These are phyloP conservation scores for Dactylellina drechsleri DNA, from an alignment of 2,329 filamentous ascomycete genomes.

Conservation along the genomic window DNA sequence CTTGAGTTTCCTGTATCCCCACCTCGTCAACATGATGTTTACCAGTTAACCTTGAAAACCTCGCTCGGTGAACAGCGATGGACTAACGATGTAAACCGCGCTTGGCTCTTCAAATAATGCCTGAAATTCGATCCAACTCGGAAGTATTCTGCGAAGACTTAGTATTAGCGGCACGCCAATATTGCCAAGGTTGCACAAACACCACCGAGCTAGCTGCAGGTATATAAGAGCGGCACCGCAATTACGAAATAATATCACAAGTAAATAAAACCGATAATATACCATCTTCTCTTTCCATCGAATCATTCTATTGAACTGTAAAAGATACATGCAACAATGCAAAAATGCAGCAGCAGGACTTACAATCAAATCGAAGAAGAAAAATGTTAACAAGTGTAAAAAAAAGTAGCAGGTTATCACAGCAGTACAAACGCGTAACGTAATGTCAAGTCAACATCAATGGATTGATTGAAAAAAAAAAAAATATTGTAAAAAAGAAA, in stretches of 20 bases:
- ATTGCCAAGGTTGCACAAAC: too few species aligned
- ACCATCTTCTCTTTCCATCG: conserved; percentile 21
- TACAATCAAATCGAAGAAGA: background rate
- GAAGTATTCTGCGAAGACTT: too few species aligned
- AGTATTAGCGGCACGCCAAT: too few species aligned
- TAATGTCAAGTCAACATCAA: conserved; percentile 8
- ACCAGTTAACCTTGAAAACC: background rate
- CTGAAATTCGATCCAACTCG: conserved; percentile 32
- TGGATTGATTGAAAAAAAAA: conserved; percentile 18
- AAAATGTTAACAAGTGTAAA: conserved; percentile 7
- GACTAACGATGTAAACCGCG: too few species aligned
- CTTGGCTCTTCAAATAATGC: conserved; percentile 36
- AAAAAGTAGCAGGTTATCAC: conserved; percentile 4
- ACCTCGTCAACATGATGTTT: conserved; percentile 41
- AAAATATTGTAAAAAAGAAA: conserved; percentile 16
- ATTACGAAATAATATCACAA: too few species aligned
- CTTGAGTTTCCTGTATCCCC: conserved; percentile 51
- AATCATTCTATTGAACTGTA: conserved; percentile 52
- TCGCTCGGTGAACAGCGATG: too few species aligned
- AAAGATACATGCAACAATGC: conserved; percentile 52
- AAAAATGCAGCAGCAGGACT: background rate
- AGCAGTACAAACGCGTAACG: conserved; percentile 23
- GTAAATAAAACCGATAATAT: too few species aligned
- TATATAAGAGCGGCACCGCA: too few species aligned
- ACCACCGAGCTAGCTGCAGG: too few species aligned